phyloP scores from a whole-genome alignment of 192 early-diverging fungal genomes.

The Tieghemiomyces parasiticus region DNA sequence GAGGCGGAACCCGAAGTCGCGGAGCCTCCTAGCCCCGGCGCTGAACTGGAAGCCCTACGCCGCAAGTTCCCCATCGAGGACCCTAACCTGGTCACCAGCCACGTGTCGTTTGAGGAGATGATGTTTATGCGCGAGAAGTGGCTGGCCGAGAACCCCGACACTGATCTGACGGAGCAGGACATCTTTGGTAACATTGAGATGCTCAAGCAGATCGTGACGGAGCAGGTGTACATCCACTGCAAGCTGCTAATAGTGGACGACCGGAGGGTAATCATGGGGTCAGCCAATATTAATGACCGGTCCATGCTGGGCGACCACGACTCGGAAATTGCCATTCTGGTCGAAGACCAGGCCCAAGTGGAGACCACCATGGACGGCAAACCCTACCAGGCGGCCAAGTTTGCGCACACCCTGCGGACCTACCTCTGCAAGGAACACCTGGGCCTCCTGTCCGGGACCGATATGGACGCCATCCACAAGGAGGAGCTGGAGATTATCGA shows the following conservation, averaged over 20 bases:
- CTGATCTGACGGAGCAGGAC: not conserved
- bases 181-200: not conserved
- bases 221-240: slow-evolving; percentile 76
- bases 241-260: slow-evolving; percentile 84
- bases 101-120: not conserved
- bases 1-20: not conserved
- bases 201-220: slow-evolving; percentile 37
- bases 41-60: not conserved
- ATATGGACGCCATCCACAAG: slow-evolving; percentile 23
- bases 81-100: not conserved
- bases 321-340: slow-evolving; percentile 73
- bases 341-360: slow-evolving; percentile 56
- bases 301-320: slow-evolving; percentile 77
- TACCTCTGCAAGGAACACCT: slow-evolving; percentile 72
- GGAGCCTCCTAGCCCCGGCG: not conserved
- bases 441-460: slow-evolving; percentile 39
- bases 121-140: not conserved
- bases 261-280: slow-evolving; percentile 63
- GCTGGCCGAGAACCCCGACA: slow-evolving; percentile 4
- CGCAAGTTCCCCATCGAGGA: not conserved
- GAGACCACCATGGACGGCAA: slow-evolving; percentile 57
- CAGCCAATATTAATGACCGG: slow-evolving; percentile 85
- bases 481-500: slow-evolving; percentile 3
- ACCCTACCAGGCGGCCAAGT: slow-evolving; percentile 53
- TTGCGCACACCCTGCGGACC: slow-evolving; percentile 58